These are phyloP conservation scores for Rhynchosporium agropyri DNA, from an alignment of 2,329 filamentous ascomycete species.

Conservation along the genomic window DNA sequence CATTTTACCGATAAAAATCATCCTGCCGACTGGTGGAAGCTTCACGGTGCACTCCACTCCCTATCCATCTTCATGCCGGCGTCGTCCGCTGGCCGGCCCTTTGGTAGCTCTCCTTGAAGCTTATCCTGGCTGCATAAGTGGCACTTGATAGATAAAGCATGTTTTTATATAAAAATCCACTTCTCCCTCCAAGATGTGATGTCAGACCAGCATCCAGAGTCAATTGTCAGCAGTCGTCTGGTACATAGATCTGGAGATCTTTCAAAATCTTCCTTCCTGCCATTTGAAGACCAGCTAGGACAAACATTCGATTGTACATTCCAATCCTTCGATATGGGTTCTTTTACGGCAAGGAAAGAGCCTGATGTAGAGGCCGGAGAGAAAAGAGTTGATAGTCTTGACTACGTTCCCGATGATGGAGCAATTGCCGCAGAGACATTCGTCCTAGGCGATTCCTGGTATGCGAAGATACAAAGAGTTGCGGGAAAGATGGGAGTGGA, in stretches of 20 bases:
- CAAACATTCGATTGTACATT: conserved; percentile 10
- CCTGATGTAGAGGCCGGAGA: conserved; percentile 38
- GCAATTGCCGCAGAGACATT: conserved; percentile 61
- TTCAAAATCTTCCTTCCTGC: not conserved
- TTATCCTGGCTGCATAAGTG: conserved; percentile 30
- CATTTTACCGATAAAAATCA: conserved; percentile 3
- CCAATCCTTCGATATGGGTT: conserved; percentile 21
- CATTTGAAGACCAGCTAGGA: not conserved
- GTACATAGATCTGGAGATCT: not conserved
- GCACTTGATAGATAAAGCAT: conserved; percentile 19
- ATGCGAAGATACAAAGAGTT: conserved; percentile 62
- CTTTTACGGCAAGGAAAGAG: conserved; percentile 28
- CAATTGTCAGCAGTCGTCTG: conserved; percentile 12
- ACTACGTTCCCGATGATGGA: conserved; percentile 39
- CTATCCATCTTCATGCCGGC: conserved; percentile 24
- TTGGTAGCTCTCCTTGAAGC: conserved; percentile 21
- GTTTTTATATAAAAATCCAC: conserved; percentile 28
- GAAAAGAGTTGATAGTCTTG: conserved; percentile 32
- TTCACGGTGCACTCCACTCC: conserved; percentile 32
- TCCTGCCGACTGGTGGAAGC: conserved; percentile 7
- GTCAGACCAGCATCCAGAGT: conserved; percentile 17
- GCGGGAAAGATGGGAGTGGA: conserved; percentile 70
- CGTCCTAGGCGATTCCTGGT: conserved; percentile 55
- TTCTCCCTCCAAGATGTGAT: conserved; percentile 19
- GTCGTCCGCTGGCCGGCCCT: conserved; percentile 32